A percentile compares a stretch with the other conserved stretches of the same genome.
These are phyloP conservation scores for Alternaria angustiovoidea DNA, from an alignment of 2,329 filamentous ascomycete species.

Conservation along the genomic window DNA sequence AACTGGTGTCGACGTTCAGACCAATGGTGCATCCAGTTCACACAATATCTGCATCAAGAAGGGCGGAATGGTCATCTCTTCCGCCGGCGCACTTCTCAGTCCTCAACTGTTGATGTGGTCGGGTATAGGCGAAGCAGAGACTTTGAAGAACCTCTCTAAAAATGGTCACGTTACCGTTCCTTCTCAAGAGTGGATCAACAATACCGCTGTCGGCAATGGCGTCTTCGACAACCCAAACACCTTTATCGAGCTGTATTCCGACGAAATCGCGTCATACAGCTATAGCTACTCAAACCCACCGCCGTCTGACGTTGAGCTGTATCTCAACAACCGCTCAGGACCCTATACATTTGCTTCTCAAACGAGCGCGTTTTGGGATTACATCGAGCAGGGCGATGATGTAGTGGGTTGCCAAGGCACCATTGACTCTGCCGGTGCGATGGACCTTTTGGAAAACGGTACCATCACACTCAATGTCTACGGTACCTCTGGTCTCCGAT, in stretches of 20 bases:
- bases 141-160: slow-evolving; percentile 42
- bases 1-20: slow-evolving; percentile 53
- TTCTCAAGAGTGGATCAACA: slow-evolving; percentile 59
- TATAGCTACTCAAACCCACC: slow-evolving; percentile 58
- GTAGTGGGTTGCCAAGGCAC: slow-evolving; percentile 62
- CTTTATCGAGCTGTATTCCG: slow-evolving; percentile 58
- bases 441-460: slow-evolving; percentile 52
- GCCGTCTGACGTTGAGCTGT: slow-evolving; percentile 55
- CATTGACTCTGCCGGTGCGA: slow-evolving; percentile 58
- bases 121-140: slow-evolving; percentile 44
- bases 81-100: slow-evolving; percentile 45
- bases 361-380: slow-evolving; percentile 63
- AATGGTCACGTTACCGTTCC: slow-evolving; percentile 47
- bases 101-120: slow-evolving; percentile 53
- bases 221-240: slow-evolving; percentile 67
- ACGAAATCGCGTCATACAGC: slow-evolving; percentile 57
- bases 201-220: slow-evolving; percentile 58
- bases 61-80: slow-evolving; percentile 41
- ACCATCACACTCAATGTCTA: slow-evolving; percentile 66
- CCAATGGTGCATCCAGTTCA: slow-evolving; percentile 43
- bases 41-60: slow-evolving; percentile 39
- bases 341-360: slow-evolving; percentile 64
- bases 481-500: slow-evolving; percentile 63
- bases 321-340: slow-evolving; percentile 59
- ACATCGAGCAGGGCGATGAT: slow-evolving; percentile 55